These are phyloP conservation scores for Myxozyma kluyveri DNA, from an alignment of 805 yeast genomes.

Conservation along the genomic window DNA sequence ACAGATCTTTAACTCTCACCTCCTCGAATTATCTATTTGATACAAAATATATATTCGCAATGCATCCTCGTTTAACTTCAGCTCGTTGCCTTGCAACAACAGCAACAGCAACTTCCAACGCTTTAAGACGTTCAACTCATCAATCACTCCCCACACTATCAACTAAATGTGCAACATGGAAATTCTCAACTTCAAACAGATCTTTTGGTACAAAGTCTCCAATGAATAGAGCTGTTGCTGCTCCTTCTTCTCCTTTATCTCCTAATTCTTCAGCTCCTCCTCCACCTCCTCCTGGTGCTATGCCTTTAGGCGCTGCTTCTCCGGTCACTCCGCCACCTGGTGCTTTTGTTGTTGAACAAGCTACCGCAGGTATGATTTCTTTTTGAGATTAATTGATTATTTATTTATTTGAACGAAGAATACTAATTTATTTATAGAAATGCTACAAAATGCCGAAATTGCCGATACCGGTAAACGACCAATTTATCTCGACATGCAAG, in stretches of 20 bases:
- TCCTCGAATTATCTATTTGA: too few relatives aligned
- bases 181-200: too few relatives aligned
- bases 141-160: too few relatives aligned
- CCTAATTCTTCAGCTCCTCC: not conserved
- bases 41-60: too few relatives aligned
- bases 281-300: not conserved
- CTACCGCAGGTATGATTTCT: constrained; percentile 6
- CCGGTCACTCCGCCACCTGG: constrained; percentile 14
- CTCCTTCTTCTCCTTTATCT: not conserved
- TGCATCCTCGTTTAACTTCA: too few relatives aligned
- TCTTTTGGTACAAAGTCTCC: not conserved
- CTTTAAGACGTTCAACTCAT: too few relatives aligned
- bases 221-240: not conserved
- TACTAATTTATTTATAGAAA: constrained; percentile 1
- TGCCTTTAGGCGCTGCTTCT: constrained; percentile 11
- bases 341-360: constrained; percentile 1
- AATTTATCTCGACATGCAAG: constrained; percentile 94
- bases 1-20: too few relatives aligned
- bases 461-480: constrained; percentile 53
- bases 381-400: not conserved
- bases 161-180: too few relatives aligned
- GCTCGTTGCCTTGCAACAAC: too few relatives aligned
- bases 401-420: not conserved
- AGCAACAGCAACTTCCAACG: too few relatives aligned
- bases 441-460: constrained; percentile 23